A percentile compares a stretch with the other conserved stretches of the same genome.
phyloP scores from a whole-genome alignment of 257 asterid species.

The Solanum habrochaites region DNA sequence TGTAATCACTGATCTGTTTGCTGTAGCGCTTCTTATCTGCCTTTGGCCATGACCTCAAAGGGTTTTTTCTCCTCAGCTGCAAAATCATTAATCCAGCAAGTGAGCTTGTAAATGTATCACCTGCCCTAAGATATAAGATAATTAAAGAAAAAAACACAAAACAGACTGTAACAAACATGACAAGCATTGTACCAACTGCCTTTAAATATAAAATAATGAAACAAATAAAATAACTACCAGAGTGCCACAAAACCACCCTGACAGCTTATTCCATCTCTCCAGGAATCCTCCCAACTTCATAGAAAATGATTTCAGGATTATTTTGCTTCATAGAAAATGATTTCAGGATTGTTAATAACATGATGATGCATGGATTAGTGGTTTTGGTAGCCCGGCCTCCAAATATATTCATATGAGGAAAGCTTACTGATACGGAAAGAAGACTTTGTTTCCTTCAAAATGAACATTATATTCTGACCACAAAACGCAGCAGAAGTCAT shows the following conservation, averaged over 20 bases:
- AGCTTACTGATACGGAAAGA: not conserved
- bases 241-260: conserved; percentile 44
- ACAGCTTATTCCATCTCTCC: conserved; percentile 88
- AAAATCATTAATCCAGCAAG: not conserved
- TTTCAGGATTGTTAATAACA: conserved; percentile 48
- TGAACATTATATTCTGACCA: not conserved
- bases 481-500: not conserved
- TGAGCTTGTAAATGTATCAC: not conserved
- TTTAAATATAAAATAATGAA: not conserved
- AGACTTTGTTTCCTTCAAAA: not conserved
- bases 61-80: conserved; percentile 86
- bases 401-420: not conserved
- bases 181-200: not conserved
- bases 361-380: conserved; percentile 47
- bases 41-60: conserved; percentile 61
- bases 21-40: conserved; percentile 72
- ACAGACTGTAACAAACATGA: conserved; percentile 15
- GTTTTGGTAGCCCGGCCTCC: conserved; percentile 36
- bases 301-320: conserved; percentile 68
- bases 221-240: not conserved
- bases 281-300: conserved; percentile 59
- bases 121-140: not conserved
- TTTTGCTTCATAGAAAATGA: conserved; percentile 65
- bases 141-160: not conserved
- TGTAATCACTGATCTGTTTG: conserved; percentile 57